A percentile compares a stretch with the other conserved stretches of the same genome.
Conservation (phyloP, 257 asterid genomes). For the Capsicum rhomboideum region DNA sequence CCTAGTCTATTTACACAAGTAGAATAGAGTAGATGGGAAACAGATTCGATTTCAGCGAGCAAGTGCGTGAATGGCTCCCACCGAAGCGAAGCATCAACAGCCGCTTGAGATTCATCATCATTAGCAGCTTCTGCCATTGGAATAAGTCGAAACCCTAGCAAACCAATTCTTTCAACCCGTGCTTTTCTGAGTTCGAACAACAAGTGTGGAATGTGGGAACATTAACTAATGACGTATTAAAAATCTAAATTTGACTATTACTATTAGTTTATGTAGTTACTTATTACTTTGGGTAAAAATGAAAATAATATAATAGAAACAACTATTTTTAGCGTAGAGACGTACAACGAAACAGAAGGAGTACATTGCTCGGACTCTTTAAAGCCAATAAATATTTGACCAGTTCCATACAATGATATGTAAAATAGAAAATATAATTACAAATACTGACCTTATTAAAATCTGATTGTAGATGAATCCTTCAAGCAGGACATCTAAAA, state of each 20-base stretch:
- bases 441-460: background rate
- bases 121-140: conserved; percentile 41
- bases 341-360: too few relatives aligned
- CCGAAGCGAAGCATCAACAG: conserved; percentile 76
- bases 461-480: background rate
- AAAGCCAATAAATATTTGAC: too few relatives aligned
- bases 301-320: too few relatives aligned
- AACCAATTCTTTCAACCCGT: background rate
- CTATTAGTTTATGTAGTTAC: too few relatives aligned
- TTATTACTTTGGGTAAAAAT: too few relatives aligned
- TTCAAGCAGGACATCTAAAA: background rate
- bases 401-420: too few relatives aligned
- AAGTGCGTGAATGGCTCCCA: conserved; percentile 77
- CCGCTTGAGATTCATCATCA: conserved; percentile 16
- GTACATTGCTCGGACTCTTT: too few relatives aligned
- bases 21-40: conserved; percentile 46
- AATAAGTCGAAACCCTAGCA: background rate
- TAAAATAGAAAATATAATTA: background rate
- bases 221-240: too few relatives aligned
- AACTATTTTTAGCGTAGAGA: too few relatives aligned
- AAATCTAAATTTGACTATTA: too few relatives aligned
- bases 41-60: conserved; percentile 63
- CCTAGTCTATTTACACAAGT: too few relatives aligned
- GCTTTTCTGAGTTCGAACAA: background rate
- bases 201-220: too few relatives aligned